Conservation (phyloP, 371 early-diverging fungal genomes). For the Mortierella sp. region DNA sequence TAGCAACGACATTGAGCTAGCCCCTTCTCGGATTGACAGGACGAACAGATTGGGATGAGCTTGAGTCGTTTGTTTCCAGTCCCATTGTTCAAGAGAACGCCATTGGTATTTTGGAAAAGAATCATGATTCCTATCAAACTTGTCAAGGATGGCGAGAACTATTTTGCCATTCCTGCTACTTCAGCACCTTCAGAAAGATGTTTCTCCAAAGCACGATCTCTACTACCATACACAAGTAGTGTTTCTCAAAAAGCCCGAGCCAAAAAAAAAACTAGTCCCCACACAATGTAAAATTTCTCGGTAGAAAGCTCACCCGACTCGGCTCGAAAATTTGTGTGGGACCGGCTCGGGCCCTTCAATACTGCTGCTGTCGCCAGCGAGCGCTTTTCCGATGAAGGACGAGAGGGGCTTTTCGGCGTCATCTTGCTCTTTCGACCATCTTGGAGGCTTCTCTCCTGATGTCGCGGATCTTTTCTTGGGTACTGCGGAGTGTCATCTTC, state of each 20-base stretch:
- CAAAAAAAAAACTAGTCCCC: too few species aligned
- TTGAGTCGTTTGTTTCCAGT: slow-evolving; percentile 2
- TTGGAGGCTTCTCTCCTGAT: slow-evolving; percentile 13
- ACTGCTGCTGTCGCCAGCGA: slow-evolving; percentile 10
- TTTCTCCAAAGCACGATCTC: slow-evolving; percentile 6
- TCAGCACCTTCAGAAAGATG: slow-evolving; percentile 16
- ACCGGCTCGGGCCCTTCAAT: too few species aligned
- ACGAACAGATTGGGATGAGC: too few species aligned
- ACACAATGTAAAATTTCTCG: too few species aligned
- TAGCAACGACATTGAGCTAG: slow-evolving; percentile 15
- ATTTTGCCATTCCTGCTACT: slow-evolving; percentile 14
- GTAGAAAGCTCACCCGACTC: too few species aligned
- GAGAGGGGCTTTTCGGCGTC: slow-evolving; percentile 7
- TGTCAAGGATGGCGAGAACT: slow-evolving; percentile 19
- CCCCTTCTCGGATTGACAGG: slow-evolving; percentile 18
- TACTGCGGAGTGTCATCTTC: slow-evolving; percentile 17
- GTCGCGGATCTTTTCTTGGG: slow-evolving; percentile 25
- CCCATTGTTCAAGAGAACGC: not conserved
- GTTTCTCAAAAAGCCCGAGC: too few species aligned
- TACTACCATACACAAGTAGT: slow-evolving; percentile 6
- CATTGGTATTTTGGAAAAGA: slow-evolving; percentile 3
- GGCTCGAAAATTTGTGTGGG: too few species aligned
- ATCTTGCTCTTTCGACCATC: not conserved
- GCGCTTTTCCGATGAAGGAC: slow-evolving; percentile 13
- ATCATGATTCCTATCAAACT: too few species aligned